Evolutionary conservation across 2,329 filamentous ascomycete genomes (phyloP).

Genomic region (Elsinoe batatas): DNA sequence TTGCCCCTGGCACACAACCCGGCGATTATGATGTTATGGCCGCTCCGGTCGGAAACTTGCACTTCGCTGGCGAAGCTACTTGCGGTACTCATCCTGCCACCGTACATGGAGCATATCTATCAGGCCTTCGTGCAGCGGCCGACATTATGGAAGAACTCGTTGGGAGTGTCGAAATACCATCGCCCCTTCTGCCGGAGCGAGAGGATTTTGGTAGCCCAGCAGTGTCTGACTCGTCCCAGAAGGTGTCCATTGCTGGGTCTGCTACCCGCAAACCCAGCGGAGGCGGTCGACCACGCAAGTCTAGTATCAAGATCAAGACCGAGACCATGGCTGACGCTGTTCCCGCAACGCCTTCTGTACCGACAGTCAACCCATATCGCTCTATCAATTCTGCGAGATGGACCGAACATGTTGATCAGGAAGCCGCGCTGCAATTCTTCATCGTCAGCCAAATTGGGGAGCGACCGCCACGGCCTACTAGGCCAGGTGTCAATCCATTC

Average conservation of each 20-base stretch:
- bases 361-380: constrained; percentile 15
- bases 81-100: constrained; percentile 93
- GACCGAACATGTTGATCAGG: constrained; percentile 40
- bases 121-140: constrained; percentile 77
- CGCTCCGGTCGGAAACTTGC: constrained; percentile 69
- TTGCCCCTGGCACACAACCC: constrained; percentile 68
- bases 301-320: constrained; percentile 1
- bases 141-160: constrained; percentile 74
- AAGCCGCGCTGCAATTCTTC: constrained; percentile 47
- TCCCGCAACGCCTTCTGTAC: constrained; percentile 12
- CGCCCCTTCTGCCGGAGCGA: constrained; percentile 60
- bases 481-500: constrained; percentile 74
- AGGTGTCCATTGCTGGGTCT: not conserved
- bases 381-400: constrained; percentile 14
- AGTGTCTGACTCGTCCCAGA: constrained; percentile 39
- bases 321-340: constrained; percentile 15
- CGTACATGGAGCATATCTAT: constrained; percentile 92
- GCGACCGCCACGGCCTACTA: constrained; percentile 60
- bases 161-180: constrained; percentile 68
- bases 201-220: constrained; percentile 38
- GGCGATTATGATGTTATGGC: constrained; percentile 94
- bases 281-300: constrained; percentile 12
- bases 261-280: constrained; percentile 8
- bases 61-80: constrained; percentile 94
- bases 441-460: constrained; percentile 59